phyloP scores from a whole-genome alignment of 805 yeast species.

The Suhomyces kilbournensis region DNA sequence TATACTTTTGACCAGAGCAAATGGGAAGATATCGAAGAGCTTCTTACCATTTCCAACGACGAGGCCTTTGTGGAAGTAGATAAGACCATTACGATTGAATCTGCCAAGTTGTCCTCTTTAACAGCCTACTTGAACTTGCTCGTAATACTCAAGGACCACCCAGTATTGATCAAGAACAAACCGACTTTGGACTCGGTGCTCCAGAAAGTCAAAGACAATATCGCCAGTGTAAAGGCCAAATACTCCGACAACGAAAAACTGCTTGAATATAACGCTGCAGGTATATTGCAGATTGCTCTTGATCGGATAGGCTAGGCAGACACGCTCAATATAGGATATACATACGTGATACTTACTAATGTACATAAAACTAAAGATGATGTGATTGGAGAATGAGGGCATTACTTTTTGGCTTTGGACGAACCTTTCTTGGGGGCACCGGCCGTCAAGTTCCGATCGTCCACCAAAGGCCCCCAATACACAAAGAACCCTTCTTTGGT shows the following conservation, averaged over 20 bases:
- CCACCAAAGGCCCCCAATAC: conserved; percentile 86
- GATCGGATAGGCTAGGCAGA: conserved; percentile 25
- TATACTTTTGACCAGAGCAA: conserved; percentile 44
- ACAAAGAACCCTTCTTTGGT: conserved; percentile 96
- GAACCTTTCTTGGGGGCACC: conserved; percentile 21
- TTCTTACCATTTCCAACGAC: conserved; percentile 38
- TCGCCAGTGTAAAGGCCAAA: conserved; percentile 15
- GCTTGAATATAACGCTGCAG: conserved; percentile 30
- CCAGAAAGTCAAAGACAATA: conserved; percentile 12
- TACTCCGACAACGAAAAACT: conserved; percentile 15
- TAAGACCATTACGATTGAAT: conserved; percentile 16
- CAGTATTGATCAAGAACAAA: conserved; percentile 14
- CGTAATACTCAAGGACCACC: conserved; percentile 27
- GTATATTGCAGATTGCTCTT: conserved; percentile 31
- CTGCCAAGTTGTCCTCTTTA: conserved; percentile 39
- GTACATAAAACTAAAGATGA: background rate
- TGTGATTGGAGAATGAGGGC: too few species aligned
- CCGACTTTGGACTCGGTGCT: conserved; percentile 14
- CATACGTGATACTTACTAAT: background rate
- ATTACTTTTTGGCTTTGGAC: conserved; percentile 23
- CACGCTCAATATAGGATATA: background rate
- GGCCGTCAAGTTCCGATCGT: conserved; percentile 31
- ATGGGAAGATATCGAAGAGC: conserved; percentile 39
- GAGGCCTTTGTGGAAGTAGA: conserved; percentile 27
- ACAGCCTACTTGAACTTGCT: conserved; percentile 58